Evolutionary conservation across 768 basidiomycete species (phyloP).

Genomic region (Crucibulum laeve): DNA sequence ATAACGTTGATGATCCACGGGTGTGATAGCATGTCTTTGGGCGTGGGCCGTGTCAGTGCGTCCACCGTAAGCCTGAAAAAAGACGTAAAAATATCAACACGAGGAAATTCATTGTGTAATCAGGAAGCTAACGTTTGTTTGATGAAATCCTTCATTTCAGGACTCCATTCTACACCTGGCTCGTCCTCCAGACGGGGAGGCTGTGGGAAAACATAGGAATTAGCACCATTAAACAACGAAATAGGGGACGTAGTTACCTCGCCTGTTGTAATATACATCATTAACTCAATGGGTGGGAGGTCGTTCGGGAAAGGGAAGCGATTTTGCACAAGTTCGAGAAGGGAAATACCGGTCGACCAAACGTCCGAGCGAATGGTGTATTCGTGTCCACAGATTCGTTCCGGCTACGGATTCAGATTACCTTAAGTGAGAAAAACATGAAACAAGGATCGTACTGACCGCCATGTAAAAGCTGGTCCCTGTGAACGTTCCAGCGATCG

Average conservation of each 20-base stretch:
- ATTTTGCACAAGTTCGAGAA: constrained; percentile 91
- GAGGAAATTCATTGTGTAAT: not conserved
- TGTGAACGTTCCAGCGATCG: constrained; percentile 92
- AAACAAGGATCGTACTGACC: constrained; percentile 45
- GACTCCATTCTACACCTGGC: constrained; percentile 63
- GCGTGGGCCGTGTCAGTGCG: constrained; percentile 66
- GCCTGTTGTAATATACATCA: constrained; percentile 83
- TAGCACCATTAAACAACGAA: constrained; percentile 5
- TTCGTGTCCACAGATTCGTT: constrained; percentile 86
- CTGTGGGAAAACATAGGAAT: constrained; percentile 29
- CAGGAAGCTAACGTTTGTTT: constrained; percentile 62
- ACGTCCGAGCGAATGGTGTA: constrained; percentile 97
- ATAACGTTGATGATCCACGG: constrained; percentile 78
- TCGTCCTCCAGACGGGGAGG: constrained; percentile 83
- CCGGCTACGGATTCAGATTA: constrained; percentile 53
- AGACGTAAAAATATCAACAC: constrained; percentile 9
- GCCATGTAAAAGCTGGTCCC: constrained; percentile 99
- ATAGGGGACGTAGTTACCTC: constrained; percentile 43
- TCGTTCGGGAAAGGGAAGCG: constrained; percentile 94
- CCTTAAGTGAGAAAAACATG: constrained; percentile 4
- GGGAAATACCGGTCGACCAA: constrained; percentile 94
- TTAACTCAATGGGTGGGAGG: constrained; percentile 88
- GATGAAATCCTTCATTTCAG: constrained; percentile 91
- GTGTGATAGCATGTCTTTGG: constrained; percentile 78
- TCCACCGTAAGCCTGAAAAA: constrained; percentile 63